Conservation (phyloP, 179 eudicot species). For the Beta corolliflora region DNA sequence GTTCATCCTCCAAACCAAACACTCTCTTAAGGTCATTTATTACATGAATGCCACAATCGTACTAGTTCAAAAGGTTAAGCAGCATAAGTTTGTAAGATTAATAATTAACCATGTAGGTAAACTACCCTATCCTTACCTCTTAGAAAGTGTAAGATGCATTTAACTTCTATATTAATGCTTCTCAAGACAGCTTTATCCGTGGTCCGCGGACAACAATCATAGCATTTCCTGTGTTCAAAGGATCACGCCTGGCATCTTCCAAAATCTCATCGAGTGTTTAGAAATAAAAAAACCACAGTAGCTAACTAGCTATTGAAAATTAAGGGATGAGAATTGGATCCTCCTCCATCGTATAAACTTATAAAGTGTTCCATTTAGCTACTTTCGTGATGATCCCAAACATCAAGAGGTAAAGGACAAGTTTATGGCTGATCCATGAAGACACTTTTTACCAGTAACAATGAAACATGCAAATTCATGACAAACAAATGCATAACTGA, state of each 20-base stretch:
- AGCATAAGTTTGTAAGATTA: neutral
- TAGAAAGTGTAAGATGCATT: neutral
- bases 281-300: neutral
- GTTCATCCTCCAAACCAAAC: no score
- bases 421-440: neutral
- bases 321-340: neutral
- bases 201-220: neutral
- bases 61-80: neutral
- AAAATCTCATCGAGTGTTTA: neutral
- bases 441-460: neutral
- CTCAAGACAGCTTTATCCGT: neutral
- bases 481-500: slow-evolving; percentile 1
- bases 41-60: neutral
- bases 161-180: neutral
- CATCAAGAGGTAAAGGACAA: slow-evolving; percentile 3
- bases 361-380: neutral
- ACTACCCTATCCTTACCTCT: neutral
- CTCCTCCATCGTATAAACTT: neutral
- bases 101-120: neutral
- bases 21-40: neutral
- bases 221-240: neutral
- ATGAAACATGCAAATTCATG: neutral
- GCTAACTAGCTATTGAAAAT: neutral
- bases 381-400: neutral
- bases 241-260: neutral